Base-by-base conservation (phyloP, 768 basidiomycete genomes). In the Nidularia sp. region DNA sequence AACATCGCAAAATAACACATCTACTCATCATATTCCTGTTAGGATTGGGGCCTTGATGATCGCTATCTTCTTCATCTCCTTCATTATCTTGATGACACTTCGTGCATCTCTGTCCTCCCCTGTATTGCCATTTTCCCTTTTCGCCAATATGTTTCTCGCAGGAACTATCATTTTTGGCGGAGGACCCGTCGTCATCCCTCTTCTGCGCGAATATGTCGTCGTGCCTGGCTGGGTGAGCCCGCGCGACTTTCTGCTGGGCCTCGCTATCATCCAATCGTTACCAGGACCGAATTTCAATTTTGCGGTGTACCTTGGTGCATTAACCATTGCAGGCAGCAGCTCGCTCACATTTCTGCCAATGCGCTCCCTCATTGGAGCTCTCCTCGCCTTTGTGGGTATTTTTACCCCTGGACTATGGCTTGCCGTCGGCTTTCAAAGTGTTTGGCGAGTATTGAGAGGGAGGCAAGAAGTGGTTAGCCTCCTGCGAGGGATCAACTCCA, bases 221-320 rank as follows among this genome's bases (percentile, higher is more conserved):
- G 70, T 73, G 18, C 67, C 68, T 34, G 76, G 74, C 18, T 79
- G 78, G 78, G 79, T 83, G 31, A 68, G 71, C 18, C 70, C 77
- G 7, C 70, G 78, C 41, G 78, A 83, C 63, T 82, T 83, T 58
- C 66, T 83, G 22, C 65, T 81, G 32, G 79, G 79, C 5, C 68
- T 80, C 31, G 79, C 79, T 22, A 70, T 79, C 45, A 68, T 76
- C 47, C 77, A 74, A 60, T 75, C 73, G 8, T 62, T 76, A 56
- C 78, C 77, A 1, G 81, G 81, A 4, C 81, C 81, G 22, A 80
- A 80, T 61, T 83, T 83, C 64, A 77, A 78, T 66, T 81, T 76
- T 53, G 72, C 74, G 0, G 74, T 76, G 15, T 81, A 77, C 60
- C 71, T 83, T 31, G 81, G 80, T 32, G 71, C 75, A 6, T 66